A percentile compares a stretch with the other conserved stretches of the same genome.
These are phyloP conservation scores for Mycena floridula DNA, from an alignment of 768 basidiomycete species.

Conservation along the genomic window DNA sequence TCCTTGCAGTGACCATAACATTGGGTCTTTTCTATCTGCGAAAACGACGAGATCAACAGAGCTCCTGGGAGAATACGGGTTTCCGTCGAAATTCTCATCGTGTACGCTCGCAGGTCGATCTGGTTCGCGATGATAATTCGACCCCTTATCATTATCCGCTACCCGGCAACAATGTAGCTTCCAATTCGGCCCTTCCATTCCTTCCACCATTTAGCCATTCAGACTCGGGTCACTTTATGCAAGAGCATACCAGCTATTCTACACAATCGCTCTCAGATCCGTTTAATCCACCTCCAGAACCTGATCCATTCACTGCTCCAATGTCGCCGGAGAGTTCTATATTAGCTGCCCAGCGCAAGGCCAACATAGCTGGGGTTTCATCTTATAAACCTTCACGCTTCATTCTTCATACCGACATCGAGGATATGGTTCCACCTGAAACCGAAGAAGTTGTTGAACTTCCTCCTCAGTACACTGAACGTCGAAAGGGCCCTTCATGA, in stretches of 20 bases:
- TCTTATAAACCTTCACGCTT: conserved; percentile 44
- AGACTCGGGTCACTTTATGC: too few relatives aligned
- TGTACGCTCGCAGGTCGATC: conserved; percentile 31
- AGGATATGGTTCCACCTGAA: conserved; percentile 41
- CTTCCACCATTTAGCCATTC: neutral
- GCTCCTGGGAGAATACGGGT: conserved; percentile 19
- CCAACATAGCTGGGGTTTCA: conserved; percentile 42
- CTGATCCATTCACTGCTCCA: conserved; percentile 10
- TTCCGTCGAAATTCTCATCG: conserved; percentile 23
- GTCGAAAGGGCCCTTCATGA: conserved; percentile 20
- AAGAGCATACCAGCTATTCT: too few relatives aligned
- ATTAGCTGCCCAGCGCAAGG: conserved; percentile 46
- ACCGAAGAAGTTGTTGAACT: conserved; percentile 56
- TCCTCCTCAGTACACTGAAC: conserved; percentile 67
- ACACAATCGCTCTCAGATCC: neutral
- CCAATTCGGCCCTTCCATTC: neutral
- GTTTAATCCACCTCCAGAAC: neutral
- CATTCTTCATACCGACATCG: conserved; percentile 64
- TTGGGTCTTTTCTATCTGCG: conserved; percentile 47
- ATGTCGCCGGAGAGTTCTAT: conserved; percentile 15
- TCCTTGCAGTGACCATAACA: conserved; percentile 44
- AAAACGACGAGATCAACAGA: conserved; percentile 23
- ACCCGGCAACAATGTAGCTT: neutral
- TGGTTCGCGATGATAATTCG: conserved; percentile 7
- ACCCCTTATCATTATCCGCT: neutral